Evolutionary conservation across 2,329 filamentous ascomycete genomes (phyloP).

Genomic region (Intubia oerlemansii): DNA sequence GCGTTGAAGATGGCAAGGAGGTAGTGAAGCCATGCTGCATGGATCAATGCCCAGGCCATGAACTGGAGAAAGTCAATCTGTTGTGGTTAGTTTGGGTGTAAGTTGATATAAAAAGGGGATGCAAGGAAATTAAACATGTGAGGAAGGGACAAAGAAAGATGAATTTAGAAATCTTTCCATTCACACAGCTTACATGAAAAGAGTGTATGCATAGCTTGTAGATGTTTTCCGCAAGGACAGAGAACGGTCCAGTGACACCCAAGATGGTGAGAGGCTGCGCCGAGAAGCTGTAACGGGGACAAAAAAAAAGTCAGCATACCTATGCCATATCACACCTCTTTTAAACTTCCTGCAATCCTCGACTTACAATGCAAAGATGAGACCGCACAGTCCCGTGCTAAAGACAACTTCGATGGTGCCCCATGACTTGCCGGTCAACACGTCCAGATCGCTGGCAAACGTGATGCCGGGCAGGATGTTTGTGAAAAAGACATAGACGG

Average conservation of each 20-base stretch:
- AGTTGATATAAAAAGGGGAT: neutral
- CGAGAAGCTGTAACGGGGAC: slow-evolving; percentile 1
- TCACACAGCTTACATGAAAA: too few relatives aligned
- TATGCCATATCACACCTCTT: too few relatives aligned
- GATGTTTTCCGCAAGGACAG: slow-evolving; percentile 2
- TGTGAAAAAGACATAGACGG: slow-evolving; percentile 4
- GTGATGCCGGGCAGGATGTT: slow-evolving; percentile 4
- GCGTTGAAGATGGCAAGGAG: slow-evolving; percentile 3
- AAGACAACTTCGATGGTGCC: slow-evolving; percentile 4
- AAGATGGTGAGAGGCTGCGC: slow-evolving; percentile 1
- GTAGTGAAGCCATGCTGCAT: slow-evolving; percentile 2
- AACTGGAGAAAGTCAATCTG: slow-evolving; percentile 4
- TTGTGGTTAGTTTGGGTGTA: too few relatives aligned
- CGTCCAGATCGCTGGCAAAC: slow-evolving; percentile 3
- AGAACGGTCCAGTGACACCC: slow-evolving; percentile 1
- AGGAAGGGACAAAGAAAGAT: too few relatives aligned
- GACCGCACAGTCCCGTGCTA: slow-evolving; percentile 3
- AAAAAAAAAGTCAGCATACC: too few relatives aligned
- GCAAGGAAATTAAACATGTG: too few relatives aligned
- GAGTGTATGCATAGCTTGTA: slow-evolving; percentile 1
- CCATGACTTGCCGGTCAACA: slow-evolving; percentile 3
- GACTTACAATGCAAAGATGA: slow-evolving; percentile 4
- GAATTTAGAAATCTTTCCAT: too few relatives aligned
- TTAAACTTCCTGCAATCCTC: too few relatives aligned
- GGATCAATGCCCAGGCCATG: slow-evolving; percentile 4